Evolutionary conservation across 225 moss, liverwort and hornwort genomes (phyloP), one percentile per base, ranked within the genome.

Genomic region (Polytrichum formosum): DNA sequence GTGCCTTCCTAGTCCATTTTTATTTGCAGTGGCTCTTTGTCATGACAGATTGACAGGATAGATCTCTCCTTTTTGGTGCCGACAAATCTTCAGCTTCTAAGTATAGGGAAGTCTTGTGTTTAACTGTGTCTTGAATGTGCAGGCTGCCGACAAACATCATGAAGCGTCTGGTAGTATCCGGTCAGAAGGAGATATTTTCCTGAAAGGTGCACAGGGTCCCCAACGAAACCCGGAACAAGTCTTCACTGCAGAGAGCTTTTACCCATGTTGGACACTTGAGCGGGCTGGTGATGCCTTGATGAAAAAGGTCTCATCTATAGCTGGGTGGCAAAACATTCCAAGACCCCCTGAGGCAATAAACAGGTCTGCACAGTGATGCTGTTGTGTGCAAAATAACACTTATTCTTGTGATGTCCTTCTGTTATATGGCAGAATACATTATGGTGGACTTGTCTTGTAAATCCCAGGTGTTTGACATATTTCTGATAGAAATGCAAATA

Each of bases 191-290:
- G 97, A 94, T 72, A 53, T 77, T 54, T 87, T 98, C 68, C 64
- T 98, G 46, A 85, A 79, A 70, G 92, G 94, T 62, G 97, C 97
- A 53, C 83, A 82, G 69, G 97, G 92, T 6, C 63, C 72, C n/a
- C 70, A 74, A 60, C 80, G 74, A 59, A 85, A 81, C 62, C 83
- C 90, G 10, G 86, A 84, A 54, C 67, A 75, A 68, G 97, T 98
- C 22, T 63, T 96, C 64, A 77, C 63, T 73, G 83, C 90, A 6
- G 92, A 94, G 74, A 81, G 79, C 58, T 94, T 84, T 75, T 97
- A 97, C 60, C 85, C 92, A 18, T 72, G 77, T 10, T 97, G 96
- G 96, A 91, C 89, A 33, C 89, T 94, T 19, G 96, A 92, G 73
- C 83, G 86, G 27, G 89, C 96, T 28, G 77, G 87, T 10, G 89